Conservation (phyloP, 2,329 filamentous ascomycete species). For the Tothia fuscella region DNA sequence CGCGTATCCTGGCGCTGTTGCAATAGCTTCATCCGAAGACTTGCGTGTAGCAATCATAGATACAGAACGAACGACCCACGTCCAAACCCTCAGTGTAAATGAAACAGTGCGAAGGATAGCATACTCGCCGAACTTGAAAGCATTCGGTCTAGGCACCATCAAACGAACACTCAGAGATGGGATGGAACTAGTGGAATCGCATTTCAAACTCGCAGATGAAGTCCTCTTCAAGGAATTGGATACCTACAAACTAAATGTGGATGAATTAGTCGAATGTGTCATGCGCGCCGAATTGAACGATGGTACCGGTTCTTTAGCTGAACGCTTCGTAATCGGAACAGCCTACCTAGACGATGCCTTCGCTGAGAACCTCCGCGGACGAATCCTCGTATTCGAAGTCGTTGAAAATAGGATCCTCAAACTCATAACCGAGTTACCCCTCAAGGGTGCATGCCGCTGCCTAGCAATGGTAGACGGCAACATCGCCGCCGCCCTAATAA, state of each 20-base stretch:
- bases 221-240: conserved; percentile 72
- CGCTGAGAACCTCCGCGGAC: conserved; percentile 46
- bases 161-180: conserved; percentile 58
- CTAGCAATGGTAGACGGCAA: conserved; percentile 59
- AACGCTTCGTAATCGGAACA: conserved; percentile 87
- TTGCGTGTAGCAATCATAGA: conserved; percentile 75
- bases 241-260: conserved; percentile 49
- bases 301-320: conserved; percentile 43
- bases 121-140: conserved; percentile 66
- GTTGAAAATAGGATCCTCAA: conserved; percentile 63
- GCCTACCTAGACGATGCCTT: conserved; percentile 57
- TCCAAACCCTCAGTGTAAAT: conserved; percentile 64
- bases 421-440: conserved; percentile 52
- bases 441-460: conserved; percentile 72
- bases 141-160: conserved; percentile 81
- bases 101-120: conserved; percentile 80
- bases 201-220: conserved; percentile 85
- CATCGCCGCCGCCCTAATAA: conserved; percentile 79
- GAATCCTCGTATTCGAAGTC: conserved; percentile 76
- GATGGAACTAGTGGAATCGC: conserved; percentile 63
- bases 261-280: conserved; percentile 76
- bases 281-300: conserved; percentile 62
- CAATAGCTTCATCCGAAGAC: conserved; percentile 64
- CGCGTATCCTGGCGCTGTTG: conserved; percentile 69
- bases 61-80: conserved; percentile 74